phyloP scores from a whole-genome alignment of 805 yeast species.

The Teunomyces pallodes region DNA sequence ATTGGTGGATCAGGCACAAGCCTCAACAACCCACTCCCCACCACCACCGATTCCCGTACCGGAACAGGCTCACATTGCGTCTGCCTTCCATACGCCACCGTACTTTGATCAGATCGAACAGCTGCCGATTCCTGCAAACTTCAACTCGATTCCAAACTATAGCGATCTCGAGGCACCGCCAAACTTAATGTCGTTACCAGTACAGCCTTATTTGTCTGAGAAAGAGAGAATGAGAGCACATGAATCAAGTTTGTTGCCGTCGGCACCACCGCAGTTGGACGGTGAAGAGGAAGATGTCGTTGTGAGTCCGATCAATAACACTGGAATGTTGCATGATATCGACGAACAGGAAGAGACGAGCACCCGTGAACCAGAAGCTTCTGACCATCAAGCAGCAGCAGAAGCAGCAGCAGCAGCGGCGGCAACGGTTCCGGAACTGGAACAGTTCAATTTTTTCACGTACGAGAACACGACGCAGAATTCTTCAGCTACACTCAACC shows the following conservation, averaged over 20 bases:
- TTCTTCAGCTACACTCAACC: conserved; percentile 5
- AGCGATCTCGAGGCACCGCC: conserved; percentile 2
- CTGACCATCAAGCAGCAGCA: background rate
- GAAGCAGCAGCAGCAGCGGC: background rate
- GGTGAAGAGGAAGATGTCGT: conserved; percentile 18
- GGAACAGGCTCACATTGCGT: conserved; percentile 1
- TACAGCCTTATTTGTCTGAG: conserved; percentile 41
- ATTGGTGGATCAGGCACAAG: background rate
- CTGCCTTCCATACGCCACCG: conserved; percentile 27
- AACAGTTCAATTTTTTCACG: conserved; percentile 11
- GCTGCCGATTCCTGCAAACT: conserved; percentile 3
- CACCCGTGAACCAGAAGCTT: background rate
- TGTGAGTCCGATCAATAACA: conserved; percentile 7
- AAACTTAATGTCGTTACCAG: background rate
- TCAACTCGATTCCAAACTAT: conserved; percentile 8
- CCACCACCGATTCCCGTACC: background rate
- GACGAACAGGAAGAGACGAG: conserved; percentile 6
- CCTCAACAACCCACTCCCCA: conserved; percentile 1
- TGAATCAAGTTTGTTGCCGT: conserved; percentile 63
- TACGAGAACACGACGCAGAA: conserved; percentile 7
- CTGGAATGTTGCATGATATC: background rate
- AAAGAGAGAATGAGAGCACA: conserved; percentile 53
- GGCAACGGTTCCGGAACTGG: background rate
- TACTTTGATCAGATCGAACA: conserved; percentile 16
- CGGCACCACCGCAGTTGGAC: conserved; percentile 40